Base-by-base conservation (phyloP, 805 yeast genomes). In the Candida verbasci region DNA sequence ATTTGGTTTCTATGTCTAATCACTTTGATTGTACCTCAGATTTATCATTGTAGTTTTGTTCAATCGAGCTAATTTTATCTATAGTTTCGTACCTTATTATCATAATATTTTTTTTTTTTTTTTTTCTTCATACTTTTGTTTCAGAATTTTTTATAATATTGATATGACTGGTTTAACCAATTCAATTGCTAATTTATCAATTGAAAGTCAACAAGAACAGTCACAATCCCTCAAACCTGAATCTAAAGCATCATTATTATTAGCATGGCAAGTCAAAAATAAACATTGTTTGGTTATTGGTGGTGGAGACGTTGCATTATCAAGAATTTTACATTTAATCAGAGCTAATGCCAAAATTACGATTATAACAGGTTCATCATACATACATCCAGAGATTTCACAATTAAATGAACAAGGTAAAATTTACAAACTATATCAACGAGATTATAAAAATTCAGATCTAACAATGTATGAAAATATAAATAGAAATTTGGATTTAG, bases 271-370 rank as follows among this genome's bases (percentile, higher is more conserved):
- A 58, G 84, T 82, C 15, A 72, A 68, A 45, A 62, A 79, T 60
- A 65, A 46, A 66, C 85, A 74, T 46, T 85, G 83, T 11, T 64
- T 85, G 8, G 83, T 85, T 1, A 74, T 85, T 27, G 95, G 95
- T 0, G 87, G 82, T 6, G 86, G 86, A 9, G 82, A 78, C 31
- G 95, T 86, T 7, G 95, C 88, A 0, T 64, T 79, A 9, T 74
- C 86, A 12, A 60, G 95, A 35, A 76, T 85, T 3, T 65, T 71
- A 37, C 86, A 82, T 49, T 63, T 86, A 15, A 54, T 84, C 3
- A 72, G 74, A 12, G 89, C 94, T 0, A 74, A 80, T 45, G 91
- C 93, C 8, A 68, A 65, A 35, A 71, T 86, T 27, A 80, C 87
- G 0, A 80, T 86, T 8, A 65, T 86, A 4, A 57, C 82, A 1